Base-by-base conservation (phyloP, 371 early-diverging fungal species). In the Mucor mucedo region DNA sequence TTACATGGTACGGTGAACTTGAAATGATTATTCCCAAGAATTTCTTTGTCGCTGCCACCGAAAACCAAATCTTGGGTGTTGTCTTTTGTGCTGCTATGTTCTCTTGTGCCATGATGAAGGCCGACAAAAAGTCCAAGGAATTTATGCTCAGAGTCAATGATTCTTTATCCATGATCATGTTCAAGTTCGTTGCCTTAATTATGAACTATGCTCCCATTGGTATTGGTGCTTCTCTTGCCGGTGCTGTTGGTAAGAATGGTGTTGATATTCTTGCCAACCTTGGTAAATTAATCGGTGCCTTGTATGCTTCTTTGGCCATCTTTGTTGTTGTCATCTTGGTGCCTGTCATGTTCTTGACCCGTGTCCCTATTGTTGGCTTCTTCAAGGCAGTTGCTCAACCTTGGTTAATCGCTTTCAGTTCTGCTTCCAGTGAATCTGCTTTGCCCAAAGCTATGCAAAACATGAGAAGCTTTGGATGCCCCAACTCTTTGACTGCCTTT, bases 401-500 rank as follows among this genome's bases (percentile, higher is more conserved):
- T 29, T 84, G 88, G 72, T 57, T 91, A 45, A 84, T 93, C 66
- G 92, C 92, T n/a, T 93, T 91, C 66, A 86, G 91, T 59, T 90
- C 92, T 16, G 91, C 93, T 29, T 90, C 91, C 14, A 90, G 91
- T 53, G 93, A 93, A 72, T 89, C 92, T n/a, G 92, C 91, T 5
- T 76, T 93, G 14, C 91, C 91, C 8, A 79, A 79, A 48, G 93
- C 91, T 29, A 85, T 93, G 80, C 88, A 91, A 70, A 79, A 80
- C 58, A 85, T 93, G 81, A 82, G 87, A 40, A 80, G 62, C 5
- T 89, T 91, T 70, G 93, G 93, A n/a, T 87, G 89, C 63, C 82
- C 91, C 7, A 83, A 84, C 40, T 73, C 88, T 44, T 83, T 92
- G 45, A 88, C 87, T 21, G 87, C 86, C 7, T 93, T 91, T 68